Percentiles rank a stretch among this genome's conserved stretches.
These are phyloP conservation scores for Magnusiomyces sp. DNA, from an alignment of 1,139 yeast genomes.

Conservation along the genomic window DNA sequence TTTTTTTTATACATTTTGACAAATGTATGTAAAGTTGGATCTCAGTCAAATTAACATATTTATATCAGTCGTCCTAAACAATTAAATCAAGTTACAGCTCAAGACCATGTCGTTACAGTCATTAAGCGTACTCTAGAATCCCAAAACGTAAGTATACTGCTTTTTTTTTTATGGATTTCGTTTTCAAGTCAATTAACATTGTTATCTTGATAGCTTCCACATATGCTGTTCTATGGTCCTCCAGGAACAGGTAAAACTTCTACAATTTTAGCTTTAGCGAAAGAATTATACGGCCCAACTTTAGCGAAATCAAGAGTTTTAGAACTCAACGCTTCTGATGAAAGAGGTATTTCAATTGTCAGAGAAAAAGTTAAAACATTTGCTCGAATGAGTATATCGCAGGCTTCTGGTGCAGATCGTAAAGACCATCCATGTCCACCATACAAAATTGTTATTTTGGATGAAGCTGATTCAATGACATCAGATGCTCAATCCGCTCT, in stretches of 20 bases:
- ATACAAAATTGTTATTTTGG: conserved; percentile 73
- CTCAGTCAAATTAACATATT: neutral
- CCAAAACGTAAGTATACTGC: conserved; percentile 42
- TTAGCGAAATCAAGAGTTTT: conserved; percentile 69
- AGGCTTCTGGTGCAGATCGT: conserved; percentile 60
- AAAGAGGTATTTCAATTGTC: conserved; percentile 87
- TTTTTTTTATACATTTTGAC: too few relatives aligned
- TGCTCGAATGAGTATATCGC: conserved; percentile 80
- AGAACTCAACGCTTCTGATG: conserved; percentile 93
- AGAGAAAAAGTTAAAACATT: conserved; percentile 88
- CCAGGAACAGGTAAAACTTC: conserved; percentile 98
- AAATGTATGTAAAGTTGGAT: neutral
- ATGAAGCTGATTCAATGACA: conserved; percentile 99
- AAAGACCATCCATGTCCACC: conserved; percentile 89
- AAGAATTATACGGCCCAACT: conserved; percentile 60
- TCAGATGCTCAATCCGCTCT: conserved; percentile 93
- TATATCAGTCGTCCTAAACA: conserved; percentile 59
- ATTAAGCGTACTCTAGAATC: conserved; percentile 68
- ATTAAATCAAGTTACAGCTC: conserved; percentile 82
- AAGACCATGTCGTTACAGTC: conserved; percentile 83
- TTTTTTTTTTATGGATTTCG: neutral
- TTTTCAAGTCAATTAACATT: neutral
- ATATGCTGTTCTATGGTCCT: conserved; percentile 93
- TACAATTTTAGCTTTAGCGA: conserved; percentile 80
- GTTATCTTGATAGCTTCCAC: conserved; percentile 43